phyloP scores from a whole-genome alignment of 176 grass and related monocot genomes.

The Dendrocalamus sinicus region DNA sequence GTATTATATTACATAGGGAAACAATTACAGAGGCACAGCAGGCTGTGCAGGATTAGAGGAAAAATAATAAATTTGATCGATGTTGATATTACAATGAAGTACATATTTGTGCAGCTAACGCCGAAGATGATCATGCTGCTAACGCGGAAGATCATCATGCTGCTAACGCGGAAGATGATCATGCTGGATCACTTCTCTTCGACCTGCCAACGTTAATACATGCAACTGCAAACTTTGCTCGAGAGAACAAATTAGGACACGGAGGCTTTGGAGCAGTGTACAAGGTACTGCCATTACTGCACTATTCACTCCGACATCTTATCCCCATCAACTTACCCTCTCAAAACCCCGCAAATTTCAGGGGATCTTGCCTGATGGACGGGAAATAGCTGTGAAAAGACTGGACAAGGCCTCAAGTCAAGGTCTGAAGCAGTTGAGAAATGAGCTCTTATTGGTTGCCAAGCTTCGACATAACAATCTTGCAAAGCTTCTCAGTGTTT shows the following conservation, averaged over 20 bases:
- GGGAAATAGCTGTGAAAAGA: slow-evolving; percentile 43
- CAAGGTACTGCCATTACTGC: slow-evolving; percentile 13
- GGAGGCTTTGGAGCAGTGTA: slow-evolving; percentile 75
- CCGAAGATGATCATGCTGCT: too few relatives aligned
- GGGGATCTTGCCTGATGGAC: slow-evolving; percentile 41
- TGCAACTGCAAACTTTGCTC: slow-evolving; percentile 59
- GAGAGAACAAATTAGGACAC: slow-evolving; percentile 67
- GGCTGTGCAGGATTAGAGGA: too few relatives aligned
- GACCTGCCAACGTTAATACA: slow-evolving; percentile 42
- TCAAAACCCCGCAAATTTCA: neutral
- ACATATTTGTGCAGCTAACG: too few relatives aligned
- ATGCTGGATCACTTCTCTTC: slow-evolving; percentile 47
- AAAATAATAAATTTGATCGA: too few relatives aligned
- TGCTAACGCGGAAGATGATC: too few relatives aligned
- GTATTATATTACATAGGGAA: too few relatives aligned
- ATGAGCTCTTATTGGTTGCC: slow-evolving; percentile 54
- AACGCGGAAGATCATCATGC: too few relatives aligned
- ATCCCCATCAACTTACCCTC: too few relatives aligned
- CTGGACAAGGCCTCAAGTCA: slow-evolving; percentile 42
- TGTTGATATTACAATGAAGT: too few relatives aligned
- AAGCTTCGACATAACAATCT: slow-evolving; percentile 61
- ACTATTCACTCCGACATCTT: too few relatives aligned
- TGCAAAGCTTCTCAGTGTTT: slow-evolving; percentile 47
- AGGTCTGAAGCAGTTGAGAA: slow-evolving; percentile 47
- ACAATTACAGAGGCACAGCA: too few relatives aligned